Base-by-base conservation (phyloP, 139 green algal genomes). In the Chlorella sp. region DNA sequence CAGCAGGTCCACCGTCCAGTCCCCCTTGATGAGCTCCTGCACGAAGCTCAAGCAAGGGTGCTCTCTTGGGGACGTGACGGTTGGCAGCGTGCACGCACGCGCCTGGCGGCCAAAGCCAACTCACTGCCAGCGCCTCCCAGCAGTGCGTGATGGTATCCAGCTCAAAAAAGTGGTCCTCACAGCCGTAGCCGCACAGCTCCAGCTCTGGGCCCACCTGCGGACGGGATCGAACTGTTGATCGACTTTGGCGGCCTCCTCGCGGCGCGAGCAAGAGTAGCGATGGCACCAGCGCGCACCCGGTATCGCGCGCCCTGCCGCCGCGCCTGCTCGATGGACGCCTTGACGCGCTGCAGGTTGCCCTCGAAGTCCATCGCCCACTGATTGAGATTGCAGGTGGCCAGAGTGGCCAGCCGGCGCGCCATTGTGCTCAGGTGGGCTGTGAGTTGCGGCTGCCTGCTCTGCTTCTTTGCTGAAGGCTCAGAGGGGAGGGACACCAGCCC, bases 321-420 rank as follows among this genome's bases (percentile, higher is more conserved):
- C 0, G 92, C 92, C 59, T 86, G 26, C 17, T 77, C 49, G 6
- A 99, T 96, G 32, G 91, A 97, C 29, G 72, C 62, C 27, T 85
- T 83, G 49, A 97, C 89, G 29, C 93, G 82, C 0, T 49, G 36
- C 30, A 97, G 77, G 79, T 99, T 99, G 29, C 94, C 93, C 10
- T 91, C 81, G 62, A 99, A 98, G 79, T 99, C 94, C 86, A 99
- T 87, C 0, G 94, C 87, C 94, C 93, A 99, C 75, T 99, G 96
- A 72, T 97, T 94, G 2, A 99, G 85, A 62, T 94, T 97, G 88
- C 94, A 98, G 2, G 95, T 97, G 24, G 94, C 94, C 50, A 99
- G 34, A 1, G 68, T 84, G 20, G 80, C 83, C 36, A 72, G 29
- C 35, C 67, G 27, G 26, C 67, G 36, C 1, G 49, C 31, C 67